These are phyloP conservation scores for Mrakiaceae sp. DNA, from an alignment of 1,284 basidiomycete species.

Conservation along the genomic window DNA sequence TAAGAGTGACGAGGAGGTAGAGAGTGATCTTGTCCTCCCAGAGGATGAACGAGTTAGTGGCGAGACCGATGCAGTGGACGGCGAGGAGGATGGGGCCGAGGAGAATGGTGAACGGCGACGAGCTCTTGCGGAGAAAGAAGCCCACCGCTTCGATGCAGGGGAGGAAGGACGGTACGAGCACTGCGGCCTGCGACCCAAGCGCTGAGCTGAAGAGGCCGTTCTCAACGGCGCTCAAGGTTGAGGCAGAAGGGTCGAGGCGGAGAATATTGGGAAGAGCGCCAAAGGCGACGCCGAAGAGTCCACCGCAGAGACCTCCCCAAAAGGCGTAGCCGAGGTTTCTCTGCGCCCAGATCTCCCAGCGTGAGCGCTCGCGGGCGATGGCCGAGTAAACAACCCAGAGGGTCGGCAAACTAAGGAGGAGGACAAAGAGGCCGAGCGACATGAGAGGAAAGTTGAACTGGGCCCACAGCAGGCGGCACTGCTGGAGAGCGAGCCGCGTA, in stretches of 20 bases:
- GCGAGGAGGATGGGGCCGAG: slow-evolving; percentile 45
- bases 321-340: slow-evolving; percentile 6
- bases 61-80: slow-evolving; percentile 59
- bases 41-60: slow-evolving; percentile 88
- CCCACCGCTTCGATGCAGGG: slow-evolving; percentile 13
- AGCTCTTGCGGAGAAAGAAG: no score
- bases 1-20: slow-evolving; percentile 53
- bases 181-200: slow-evolving; percentile 10
- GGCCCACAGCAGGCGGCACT: slow-evolving; percentile 83
- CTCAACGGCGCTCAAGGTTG: slow-evolving; percentile 1
- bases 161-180: slow-evolving; percentile 14
- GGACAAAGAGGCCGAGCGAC: slow-evolving; percentile 44
- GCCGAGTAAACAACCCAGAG: slow-evolving; percentile 32
- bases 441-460: slow-evolving; percentile 79
- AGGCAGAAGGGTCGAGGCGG: not conserved
- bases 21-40: slow-evolving; percentile 83
- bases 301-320: slow-evolving; percentile 3
- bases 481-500: slow-evolving; percentile 51
- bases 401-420: slow-evolving; percentile 32
- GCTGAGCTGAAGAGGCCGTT: slow-evolving; percentile 2
- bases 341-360: slow-evolving; percentile 25
- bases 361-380: slow-evolving; percentile 27
- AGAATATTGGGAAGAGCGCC: not conserved
- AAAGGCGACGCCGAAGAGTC: not conserved
- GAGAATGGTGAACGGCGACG: no score